These are phyloP conservation scores for Glycine soja DNA, from an alignment of 306 rosid genomes.

Conservation along the genomic window DNA sequence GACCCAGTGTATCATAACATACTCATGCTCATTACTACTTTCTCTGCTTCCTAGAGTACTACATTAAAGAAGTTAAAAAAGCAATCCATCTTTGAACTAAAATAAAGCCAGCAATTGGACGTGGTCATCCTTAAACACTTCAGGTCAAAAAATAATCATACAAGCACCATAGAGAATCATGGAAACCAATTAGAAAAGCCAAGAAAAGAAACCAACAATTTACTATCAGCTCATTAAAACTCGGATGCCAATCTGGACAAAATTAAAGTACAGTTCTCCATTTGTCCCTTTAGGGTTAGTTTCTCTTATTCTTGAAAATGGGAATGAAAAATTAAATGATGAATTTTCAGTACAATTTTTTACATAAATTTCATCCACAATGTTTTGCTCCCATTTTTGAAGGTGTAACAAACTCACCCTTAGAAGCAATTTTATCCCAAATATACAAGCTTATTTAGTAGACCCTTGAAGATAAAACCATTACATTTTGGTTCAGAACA, in stretches of 20 bases:
- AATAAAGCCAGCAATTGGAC: constrained; percentile 5
- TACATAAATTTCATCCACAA: not conserved
- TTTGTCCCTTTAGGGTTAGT: not conserved
- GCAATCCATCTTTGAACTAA: constrained; percentile 1
- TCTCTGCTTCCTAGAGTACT: constrained; percentile 16
- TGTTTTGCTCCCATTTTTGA: not conserved
- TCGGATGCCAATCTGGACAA: constrained; percentile 35
- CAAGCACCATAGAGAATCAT: constrained; percentile 1
- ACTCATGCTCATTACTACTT: not conserved
- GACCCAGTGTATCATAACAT: not conserved
- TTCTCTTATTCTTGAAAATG: not conserved
- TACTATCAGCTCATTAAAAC: constrained; percentile 22
- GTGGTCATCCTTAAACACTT: not conserved
- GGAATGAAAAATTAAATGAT: constrained; percentile 6
- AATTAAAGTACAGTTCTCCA: constrained; percentile 14
- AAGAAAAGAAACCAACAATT: not conserved
- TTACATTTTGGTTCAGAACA: not conserved
- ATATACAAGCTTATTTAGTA: not conserved
- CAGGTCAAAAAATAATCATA: constrained; percentile 3
- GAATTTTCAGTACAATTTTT: constrained; percentile 12
- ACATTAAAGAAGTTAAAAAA: not conserved
- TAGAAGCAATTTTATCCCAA: constrained; percentile 19
- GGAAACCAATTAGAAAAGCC: constrained; percentile 14
- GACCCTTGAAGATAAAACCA: not conserved
- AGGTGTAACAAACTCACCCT: constrained; percentile 9